phyloP scores from a whole-genome alignment of 768 basidiomycete genomes.

The Serendipita sp. region DNA sequence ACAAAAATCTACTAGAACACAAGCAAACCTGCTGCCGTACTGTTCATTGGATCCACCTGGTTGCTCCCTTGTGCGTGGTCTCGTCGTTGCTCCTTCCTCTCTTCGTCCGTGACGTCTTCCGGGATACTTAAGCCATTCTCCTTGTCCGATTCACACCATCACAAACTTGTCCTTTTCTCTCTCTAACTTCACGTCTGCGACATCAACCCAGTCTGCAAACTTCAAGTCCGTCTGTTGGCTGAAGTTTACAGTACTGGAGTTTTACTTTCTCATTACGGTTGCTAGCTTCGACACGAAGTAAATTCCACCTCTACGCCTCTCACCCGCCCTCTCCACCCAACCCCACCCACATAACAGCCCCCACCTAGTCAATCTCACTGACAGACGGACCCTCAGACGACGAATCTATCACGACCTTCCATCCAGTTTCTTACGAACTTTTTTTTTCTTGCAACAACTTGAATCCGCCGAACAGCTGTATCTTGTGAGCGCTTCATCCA shows the following conservation, averaged over 20 bases:
- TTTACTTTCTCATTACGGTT: neutral
- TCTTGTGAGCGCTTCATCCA: too few species aligned
- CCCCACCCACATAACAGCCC: neutral
- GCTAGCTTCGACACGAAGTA: neutral
- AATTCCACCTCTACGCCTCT: neutral
- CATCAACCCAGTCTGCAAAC: neutral
- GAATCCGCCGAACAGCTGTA: too few species aligned
- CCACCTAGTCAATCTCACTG: neutral
- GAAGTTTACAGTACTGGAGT: too few species aligned
- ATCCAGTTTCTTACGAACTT: too few species aligned
- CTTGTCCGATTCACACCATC: neutral
- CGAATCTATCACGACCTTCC: too few species aligned
- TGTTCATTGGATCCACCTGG: neutral
- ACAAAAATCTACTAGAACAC: neutral
- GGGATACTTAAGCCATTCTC: neutral
- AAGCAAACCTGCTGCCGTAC: neutral
- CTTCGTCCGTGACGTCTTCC: neutral
- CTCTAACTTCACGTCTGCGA: neutral
- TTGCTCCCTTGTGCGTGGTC: constrained; percentile 4
- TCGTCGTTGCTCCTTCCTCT: neutral
- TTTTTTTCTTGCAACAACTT: too few species aligned
- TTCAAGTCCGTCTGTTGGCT: too few species aligned
- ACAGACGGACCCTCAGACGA: too few species aligned
- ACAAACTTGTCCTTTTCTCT: neutral
- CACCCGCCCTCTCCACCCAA: neutral